Conservation (phyloP, 2,329 filamentous ascomycete species). For the Aspergillus felis region DNA sequence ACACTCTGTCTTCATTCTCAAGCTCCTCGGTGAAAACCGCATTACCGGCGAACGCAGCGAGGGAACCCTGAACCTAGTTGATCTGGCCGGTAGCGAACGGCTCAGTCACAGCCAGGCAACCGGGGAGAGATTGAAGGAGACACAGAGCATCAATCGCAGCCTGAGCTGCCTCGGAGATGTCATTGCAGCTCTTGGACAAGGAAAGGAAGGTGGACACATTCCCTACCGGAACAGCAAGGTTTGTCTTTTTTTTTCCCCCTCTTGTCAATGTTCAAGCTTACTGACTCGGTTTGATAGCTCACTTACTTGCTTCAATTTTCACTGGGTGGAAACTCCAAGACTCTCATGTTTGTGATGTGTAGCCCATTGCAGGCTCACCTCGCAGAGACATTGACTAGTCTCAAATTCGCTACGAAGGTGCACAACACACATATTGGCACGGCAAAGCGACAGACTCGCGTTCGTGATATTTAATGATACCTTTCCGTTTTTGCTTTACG, state of each 20-base stretch:
- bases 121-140: constrained; percentile 85
- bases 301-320: constrained; percentile 95
- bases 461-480: constrained; percentile 33
- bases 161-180: constrained; percentile 90
- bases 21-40: constrained; percentile 61
- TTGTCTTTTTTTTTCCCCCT: constrained; percentile 24
- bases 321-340: constrained; percentile 91
- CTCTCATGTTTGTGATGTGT: constrained; percentile 99
- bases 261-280: neutral
- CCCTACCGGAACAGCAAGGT: constrained; percentile 95
- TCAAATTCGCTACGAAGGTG: constrained; percentile 94
- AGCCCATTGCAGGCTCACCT: constrained; percentile 86
- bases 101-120: constrained; percentile 82
- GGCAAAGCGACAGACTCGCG: constrained; percentile 53
- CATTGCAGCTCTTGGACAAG: constrained; percentile 84
- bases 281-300: constrained; percentile 48
- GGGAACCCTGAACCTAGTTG: constrained; percentile 91
- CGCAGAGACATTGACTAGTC: constrained; percentile 86
- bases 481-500: constrained; percentile 10
- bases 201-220: constrained; percentile 72
- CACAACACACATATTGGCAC: constrained; percentile 86
- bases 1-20: constrained; percentile 92
- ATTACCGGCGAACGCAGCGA: constrained; percentile 81
- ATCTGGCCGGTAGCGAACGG: constrained; percentile 88
- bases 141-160: constrained; percentile 95